These are phyloP conservation scores for Elaphomyces granulatus DNA, from an alignment of 495 filamentous ascomycete genomes.

Conservation along the genomic window DNA sequence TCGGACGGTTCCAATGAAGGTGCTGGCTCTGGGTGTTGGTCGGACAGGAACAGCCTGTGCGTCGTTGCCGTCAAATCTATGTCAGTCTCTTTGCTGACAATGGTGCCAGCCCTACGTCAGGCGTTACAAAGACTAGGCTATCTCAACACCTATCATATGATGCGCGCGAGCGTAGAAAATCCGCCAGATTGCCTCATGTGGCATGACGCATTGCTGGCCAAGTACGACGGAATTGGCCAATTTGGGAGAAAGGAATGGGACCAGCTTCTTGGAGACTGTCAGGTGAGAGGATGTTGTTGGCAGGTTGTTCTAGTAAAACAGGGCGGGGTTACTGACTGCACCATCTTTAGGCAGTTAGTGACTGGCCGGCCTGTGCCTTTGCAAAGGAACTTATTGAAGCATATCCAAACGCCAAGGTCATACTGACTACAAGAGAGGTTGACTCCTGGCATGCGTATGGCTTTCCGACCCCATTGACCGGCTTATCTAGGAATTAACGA, in stretches of 20 bases:
- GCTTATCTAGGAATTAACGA: too few relatives aligned
- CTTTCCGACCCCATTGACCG: not conserved
- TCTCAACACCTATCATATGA: slow-evolving; percentile 51
- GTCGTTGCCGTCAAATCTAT: slow-evolving; percentile 9
- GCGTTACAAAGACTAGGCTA: slow-evolving; percentile 47
- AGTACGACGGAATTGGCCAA: slow-evolving; percentile 45
- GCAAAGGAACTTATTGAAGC: slow-evolving; percentile 52
- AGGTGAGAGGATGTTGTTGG: slow-evolving; percentile 17
- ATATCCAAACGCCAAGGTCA: slow-evolving; percentile 56
- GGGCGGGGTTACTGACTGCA: not conserved
- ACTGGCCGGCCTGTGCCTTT: slow-evolving; percentile 52
- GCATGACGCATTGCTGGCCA: slow-evolving; percentile 50
- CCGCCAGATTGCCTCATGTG: slow-evolving; percentile 45
- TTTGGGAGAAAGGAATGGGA: slow-evolving; percentile 54
- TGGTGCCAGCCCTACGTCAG: slow-evolving; percentile 36
- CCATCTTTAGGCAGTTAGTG: slow-evolving; percentile 40
- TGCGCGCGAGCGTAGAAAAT: slow-evolving; percentile 47
- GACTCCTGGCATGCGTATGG: slow-evolving; percentile 42
- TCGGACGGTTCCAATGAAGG: slow-evolving; percentile 51
- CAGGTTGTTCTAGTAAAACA: not conserved
- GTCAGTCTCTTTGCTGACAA: not conserved
- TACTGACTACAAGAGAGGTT: slow-evolving; percentile 47
- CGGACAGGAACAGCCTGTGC: slow-evolving; percentile 55
- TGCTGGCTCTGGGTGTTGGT: slow-evolving; percentile 46
- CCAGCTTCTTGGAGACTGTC: slow-evolving; percentile 48